phyloP scores from a whole-genome alignment of 169 alveolate species.

The Plasmodium cynomolgi region DNA sequence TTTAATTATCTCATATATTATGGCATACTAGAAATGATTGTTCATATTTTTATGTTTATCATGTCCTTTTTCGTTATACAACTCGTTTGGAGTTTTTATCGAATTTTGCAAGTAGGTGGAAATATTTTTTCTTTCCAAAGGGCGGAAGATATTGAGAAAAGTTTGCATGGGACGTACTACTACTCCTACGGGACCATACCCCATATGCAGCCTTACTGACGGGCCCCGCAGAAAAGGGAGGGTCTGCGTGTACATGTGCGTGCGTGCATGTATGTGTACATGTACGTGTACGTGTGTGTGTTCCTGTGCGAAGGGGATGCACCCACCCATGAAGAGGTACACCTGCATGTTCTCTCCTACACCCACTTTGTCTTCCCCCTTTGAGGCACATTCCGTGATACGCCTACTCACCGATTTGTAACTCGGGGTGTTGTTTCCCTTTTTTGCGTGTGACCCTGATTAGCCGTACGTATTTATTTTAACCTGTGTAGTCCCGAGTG shows the following conservation, averaged over 20 bases:
- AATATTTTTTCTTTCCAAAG: slow-evolving; percentile 68
- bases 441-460: not conserved
- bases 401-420: not conserved
- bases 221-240: not conserved
- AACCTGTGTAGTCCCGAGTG: not conserved
- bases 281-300: too few relatives aligned
- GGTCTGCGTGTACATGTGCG: too few relatives aligned
- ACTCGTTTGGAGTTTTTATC: slow-evolving; percentile 64
- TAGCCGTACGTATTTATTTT: not conserved
- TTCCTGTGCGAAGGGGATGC: not conserved
- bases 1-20: slow-evolving; percentile 51
- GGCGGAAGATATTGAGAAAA: slow-evolving; percentile 54
- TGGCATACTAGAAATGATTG: slow-evolving; percentile 57
- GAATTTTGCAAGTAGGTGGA: slow-evolving; percentile 74
- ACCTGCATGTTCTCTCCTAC: not conserved
- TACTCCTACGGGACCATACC: slow-evolving; percentile 51
- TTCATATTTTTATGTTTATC: slow-evolving; percentile 46
- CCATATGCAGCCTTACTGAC: slow-evolving; percentile 13
- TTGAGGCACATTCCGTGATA: not conserved
- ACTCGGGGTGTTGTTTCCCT: not conserved
- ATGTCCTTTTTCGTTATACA: slow-evolving; percentile 49
- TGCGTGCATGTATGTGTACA: too few relatives aligned
- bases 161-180: slow-evolving; percentile 47
- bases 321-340: not conserved
- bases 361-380: not conserved